Conservation (phyloP, 176 grass and related monocot genomes). For the Phyllostachys edulis region DNA sequence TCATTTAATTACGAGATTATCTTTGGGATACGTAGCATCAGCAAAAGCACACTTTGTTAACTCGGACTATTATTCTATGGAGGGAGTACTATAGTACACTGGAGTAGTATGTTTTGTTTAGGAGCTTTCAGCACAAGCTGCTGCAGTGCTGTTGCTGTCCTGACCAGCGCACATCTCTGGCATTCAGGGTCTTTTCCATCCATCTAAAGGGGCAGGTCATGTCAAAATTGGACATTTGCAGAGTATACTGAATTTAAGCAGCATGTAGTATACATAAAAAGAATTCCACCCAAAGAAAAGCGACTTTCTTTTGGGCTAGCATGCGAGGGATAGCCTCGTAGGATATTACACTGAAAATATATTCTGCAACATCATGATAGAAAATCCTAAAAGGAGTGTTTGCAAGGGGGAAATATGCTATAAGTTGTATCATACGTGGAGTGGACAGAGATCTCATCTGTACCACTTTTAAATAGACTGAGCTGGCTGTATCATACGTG, state of each 20-base stretch:
- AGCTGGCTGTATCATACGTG: slow-evolving; percentile 30
- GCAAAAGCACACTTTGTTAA: slow-evolving; percentile 19
- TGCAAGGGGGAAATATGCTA: neutral
- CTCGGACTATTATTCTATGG: neutral
- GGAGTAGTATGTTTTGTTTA: neutral
- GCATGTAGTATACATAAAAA: slow-evolving; percentile 29
- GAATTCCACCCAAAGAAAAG: slow-evolving; percentile 10
- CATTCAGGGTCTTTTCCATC: slow-evolving; percentile 20
- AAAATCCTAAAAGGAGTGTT: slow-evolving; percentile 1
- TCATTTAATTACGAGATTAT: neutral
- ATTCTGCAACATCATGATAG: slow-evolving; percentile 29
- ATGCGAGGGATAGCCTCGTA: slow-evolving; percentile 7
- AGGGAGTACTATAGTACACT: neutral
- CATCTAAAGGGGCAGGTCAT: slow-evolving; percentile 38
- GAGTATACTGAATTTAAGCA: slow-evolving; percentile 21
- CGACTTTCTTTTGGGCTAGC: neutral
- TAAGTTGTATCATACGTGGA: slow-evolving; percentile 23
- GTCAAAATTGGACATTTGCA: slow-evolving; percentile 26
- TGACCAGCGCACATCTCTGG: neutral
- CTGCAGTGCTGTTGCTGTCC: neutral
- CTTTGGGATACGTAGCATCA: slow-evolving; percentile 29
- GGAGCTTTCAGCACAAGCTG: neutral
- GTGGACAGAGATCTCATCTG: neutral
- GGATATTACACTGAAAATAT: slow-evolving; percentile 30
- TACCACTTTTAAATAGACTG: neutral